Base-by-base conservation (phyloP, 2,329 filamentous ascomycete genomes). In the Apiospora kogelbergensis region DNA sequence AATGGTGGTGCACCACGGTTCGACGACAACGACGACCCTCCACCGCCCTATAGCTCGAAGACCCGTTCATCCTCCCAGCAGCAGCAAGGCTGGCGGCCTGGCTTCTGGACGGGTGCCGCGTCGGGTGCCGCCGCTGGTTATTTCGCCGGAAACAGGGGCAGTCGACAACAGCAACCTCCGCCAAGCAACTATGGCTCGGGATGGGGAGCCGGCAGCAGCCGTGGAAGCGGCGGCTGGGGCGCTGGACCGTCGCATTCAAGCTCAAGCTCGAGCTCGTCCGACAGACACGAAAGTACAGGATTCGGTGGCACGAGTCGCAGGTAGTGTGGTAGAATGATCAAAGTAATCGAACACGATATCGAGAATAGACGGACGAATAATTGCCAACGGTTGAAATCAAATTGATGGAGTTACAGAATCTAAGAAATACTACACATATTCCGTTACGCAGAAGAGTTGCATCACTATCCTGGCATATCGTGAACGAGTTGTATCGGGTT, bases 91-190 rank as follows among this genome's bases (percentile, higher is more conserved):
- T 94, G 91, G 91, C 84, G 85, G 65, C 91, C 92, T 6, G 92
- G 92, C 1, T 94, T 94, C 80, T 94, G 91, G 91, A 87, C 83
- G 22, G 92, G 91, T 24, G 80, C 88, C n/a, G 85, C 87, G 0
- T 86, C 87, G 20, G 93, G 92, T 60, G 90, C 89, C 6, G 91
- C 91, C 1, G 91, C 90, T 3, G 90, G 85, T 1, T 93, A 93
- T 75, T 77, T 86, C 69, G 89, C 90, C 6, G 88, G 88, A 0
- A 86, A 80, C 53, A 80, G 81, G 68, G 79, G 78, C 6, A 79
- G 82, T n/a, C 81, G 82, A 69, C 79, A 78, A 45, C 78, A 75
- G 72, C 30, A 33, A 17, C 17, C 26, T 26, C 30, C 26, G 20
- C 20, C 30, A n/a, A 72, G 72, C 73, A 71, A 65, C 48, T 66